Evolutionary conservation across 139 green algal species (phyloP).

Genomic region (Nannochloris sp.): DNA sequence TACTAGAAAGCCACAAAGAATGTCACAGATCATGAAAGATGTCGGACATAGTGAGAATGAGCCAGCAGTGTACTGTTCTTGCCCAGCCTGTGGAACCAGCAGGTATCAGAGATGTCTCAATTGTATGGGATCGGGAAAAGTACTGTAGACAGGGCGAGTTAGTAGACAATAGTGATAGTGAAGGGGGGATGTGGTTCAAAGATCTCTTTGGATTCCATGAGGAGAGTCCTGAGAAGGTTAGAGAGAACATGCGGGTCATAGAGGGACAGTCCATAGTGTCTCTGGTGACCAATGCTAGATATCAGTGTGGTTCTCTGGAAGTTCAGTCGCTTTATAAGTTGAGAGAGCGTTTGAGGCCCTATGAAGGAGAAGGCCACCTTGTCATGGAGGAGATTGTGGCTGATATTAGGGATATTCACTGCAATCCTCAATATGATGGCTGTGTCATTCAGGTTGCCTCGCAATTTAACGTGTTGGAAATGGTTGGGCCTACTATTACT

Average conservation of each 20-base stretch:
- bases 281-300: not conserved
- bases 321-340: not conserved
- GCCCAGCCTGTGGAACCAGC: conserved; percentile 24
- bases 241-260: not conserved
- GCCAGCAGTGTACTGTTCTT: conserved; percentile 1
- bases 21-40: conserved; percentile 10
- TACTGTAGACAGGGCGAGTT: conserved; percentile 4
- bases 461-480: conserved; percentile 1
- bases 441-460: conserved; percentile 2
- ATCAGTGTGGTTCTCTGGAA: not conserved
- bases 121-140: conserved; percentile 21
- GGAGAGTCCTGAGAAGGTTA: not conserved
- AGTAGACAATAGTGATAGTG: not conserved
- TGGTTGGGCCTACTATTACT: not conserved
- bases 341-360: not conserved
- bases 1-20: conserved; percentile 7
- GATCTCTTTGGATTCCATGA: conserved; percentile 1
- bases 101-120: conserved; percentile 24
- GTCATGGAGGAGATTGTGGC: conserved; percentile 1
- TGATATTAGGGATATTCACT: not conserved
- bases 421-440: conserved; percentile 1
- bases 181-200: not conserved
- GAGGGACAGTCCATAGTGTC: not conserved
- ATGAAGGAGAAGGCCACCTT: not conserved
- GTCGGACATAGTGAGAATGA: not conserved